Evolutionary conservation across 164 flowering plant species (phyloP).

Genomic region (Berberis vulgaris): DNA sequence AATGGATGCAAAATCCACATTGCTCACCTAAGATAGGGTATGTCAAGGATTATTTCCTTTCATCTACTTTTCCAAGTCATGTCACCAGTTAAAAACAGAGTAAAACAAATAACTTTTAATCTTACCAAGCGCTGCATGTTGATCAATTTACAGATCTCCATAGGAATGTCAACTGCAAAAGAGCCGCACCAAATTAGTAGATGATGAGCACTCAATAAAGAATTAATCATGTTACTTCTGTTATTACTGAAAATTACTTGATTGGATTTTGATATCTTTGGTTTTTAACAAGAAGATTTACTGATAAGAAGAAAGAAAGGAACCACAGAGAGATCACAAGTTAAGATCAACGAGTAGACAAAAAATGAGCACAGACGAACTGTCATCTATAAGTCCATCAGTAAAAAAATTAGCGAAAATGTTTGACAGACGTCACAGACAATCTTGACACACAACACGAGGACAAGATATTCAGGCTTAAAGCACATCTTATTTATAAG

Average conservation of each 20-base stretch:
- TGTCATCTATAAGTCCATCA: background rate
- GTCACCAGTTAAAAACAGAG: background rate
- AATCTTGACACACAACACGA: too few species aligned
- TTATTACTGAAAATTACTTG: too few species aligned
- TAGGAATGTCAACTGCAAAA: slow-evolving; percentile 79
- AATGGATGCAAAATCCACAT: background rate
- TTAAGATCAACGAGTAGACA: too few species aligned
- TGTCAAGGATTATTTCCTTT: background rate
- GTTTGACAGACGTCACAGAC: background rate
- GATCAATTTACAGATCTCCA: slow-evolving; percentile 65
- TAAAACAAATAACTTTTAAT: background rate
- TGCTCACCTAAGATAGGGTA: background rate
- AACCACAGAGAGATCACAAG: too few species aligned
- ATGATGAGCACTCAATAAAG: background rate
- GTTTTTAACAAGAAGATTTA: too few species aligned
- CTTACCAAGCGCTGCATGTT: slow-evolving; percentile 95
- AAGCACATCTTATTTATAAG: background rate
- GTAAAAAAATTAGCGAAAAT: background rate
- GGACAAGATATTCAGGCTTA: too few species aligned
- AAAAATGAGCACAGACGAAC: background rate
- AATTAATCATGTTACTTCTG: too few species aligned
- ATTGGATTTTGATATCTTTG: too few species aligned
- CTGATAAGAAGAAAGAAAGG: too few species aligned
- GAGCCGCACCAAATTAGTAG: slow-evolving; percentile 1
- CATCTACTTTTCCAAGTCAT: background rate